These are phyloP conservation scores for Bacterosira constricta DNA, from an alignment of 108 stramenopile genomes.

Conservation along the genomic window DNA sequence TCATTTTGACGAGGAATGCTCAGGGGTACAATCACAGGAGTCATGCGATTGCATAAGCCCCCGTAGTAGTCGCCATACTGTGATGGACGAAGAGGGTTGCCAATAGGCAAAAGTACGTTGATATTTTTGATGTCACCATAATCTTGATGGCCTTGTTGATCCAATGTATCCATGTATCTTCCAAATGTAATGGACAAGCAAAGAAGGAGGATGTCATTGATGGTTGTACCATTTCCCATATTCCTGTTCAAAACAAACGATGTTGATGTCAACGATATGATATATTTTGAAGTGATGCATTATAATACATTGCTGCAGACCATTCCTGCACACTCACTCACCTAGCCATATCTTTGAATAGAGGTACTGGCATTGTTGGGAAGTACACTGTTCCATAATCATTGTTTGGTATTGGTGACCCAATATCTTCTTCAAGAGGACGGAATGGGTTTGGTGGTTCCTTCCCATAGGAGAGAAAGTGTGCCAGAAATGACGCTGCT, in stretches of 20 bases:
- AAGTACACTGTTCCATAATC: slow-evolving; percentile 20
- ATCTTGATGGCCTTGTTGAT: no score
- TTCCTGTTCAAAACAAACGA: not conserved
- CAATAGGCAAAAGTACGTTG: slow-evolving; percentile 11
- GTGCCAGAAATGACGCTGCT: not conserved
- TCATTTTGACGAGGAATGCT: not conserved
- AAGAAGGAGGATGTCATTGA: slow-evolving; percentile 18
- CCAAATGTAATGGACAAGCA: slow-evolving; percentile 17
- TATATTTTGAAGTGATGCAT: not conserved
- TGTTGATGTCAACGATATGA: not conserved
- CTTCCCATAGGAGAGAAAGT: not conserved
- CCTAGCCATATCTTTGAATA: slow-evolving; percentile 18
- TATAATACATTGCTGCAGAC: no score
- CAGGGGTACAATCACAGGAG: slow-evolving; percentile 10
- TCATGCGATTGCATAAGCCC: slow-evolving; percentile 21
- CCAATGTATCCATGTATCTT: slow-evolving; percentile 13
- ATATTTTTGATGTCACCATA: not conserved
- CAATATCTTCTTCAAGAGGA: slow-evolving; percentile 9
- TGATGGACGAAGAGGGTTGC: slow-evolving; percentile 17
- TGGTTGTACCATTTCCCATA: slow-evolving; percentile 9
- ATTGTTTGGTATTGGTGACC: slow-evolving; percentile 1
- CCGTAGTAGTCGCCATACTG: slow-evolving; percentile 4
- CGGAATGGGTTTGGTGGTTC: slow-evolving; percentile 21
- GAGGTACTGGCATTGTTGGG: slow-evolving; percentile 9
- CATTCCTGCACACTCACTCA: no score